Evolutionary conservation across 148 eudicot genomes (phyloP).

Genomic region (Chenopodium berlandieri): DNA sequence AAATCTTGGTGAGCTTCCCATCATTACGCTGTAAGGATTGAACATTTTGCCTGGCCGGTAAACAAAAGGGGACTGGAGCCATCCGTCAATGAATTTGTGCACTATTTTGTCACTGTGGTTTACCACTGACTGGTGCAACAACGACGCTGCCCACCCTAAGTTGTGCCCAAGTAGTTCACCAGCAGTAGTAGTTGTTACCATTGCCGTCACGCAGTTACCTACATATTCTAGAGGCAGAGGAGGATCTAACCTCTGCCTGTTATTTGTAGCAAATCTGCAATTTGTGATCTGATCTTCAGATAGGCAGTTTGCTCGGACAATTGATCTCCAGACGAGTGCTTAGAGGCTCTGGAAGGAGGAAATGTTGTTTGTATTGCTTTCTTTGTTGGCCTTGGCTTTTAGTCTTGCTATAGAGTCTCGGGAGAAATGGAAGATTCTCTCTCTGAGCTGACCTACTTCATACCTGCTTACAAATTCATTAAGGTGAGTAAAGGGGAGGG

Average conservation of each 20-base stretch:
- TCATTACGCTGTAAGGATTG: too few relatives aligned
- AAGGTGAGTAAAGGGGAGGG: slow-evolving; percentile 31
- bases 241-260: slow-evolving; percentile 59
- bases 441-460: slow-evolving; percentile 33
- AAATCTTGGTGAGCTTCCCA: slow-evolving; percentile 43
- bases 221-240: slow-evolving; percentile 49
- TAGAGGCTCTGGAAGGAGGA: slow-evolving; percentile 63
- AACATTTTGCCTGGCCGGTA: not conserved
- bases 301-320: slow-evolving; percentile 44
- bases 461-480: slow-evolving; percentile 27
- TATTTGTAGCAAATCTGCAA: slow-evolving; percentile 51
- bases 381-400: slow-evolving; percentile 48
- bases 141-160: slow-evolving; percentile 49
- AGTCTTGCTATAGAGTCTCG: slow-evolving; percentile 48
- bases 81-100: not conserved
- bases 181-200: slow-evolving; percentile 9
- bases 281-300: slow-evolving; percentile 36
- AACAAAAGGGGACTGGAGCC: slow-evolving; percentile 20
- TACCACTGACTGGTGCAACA: slow-evolving; percentile 38
- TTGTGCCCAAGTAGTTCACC: slow-evolving; percentile 44
- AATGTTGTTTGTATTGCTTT: slow-evolving; percentile 29
- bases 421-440: slow-evolving; percentile 65
- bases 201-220: slow-evolving; percentile 51
- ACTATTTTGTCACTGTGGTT: slow-evolving; percentile 35
- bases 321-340: slow-evolving; percentile 65